Evolutionary conservation across 352 stramenopile species (phyloP).

Genomic region (Globisporangium okanoganense): DNA sequence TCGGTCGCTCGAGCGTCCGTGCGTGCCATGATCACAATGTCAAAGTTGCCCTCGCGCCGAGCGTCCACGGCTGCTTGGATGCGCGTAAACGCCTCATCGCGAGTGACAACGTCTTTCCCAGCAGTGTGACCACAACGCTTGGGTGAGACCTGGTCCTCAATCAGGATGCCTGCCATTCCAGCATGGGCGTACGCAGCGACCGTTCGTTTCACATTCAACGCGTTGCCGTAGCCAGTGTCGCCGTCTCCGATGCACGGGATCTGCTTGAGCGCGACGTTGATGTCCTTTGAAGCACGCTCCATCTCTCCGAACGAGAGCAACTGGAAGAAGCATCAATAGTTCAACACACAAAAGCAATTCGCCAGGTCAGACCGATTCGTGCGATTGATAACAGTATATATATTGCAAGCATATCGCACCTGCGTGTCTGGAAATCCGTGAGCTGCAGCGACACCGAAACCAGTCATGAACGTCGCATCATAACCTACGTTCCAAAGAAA

Average conservation of each 20-base stretch:
- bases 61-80: slow-evolving; percentile 90
- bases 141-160: slow-evolving; percentile 92
- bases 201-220: slow-evolving; percentile 92
- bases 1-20: slow-evolving; percentile 91
- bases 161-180: slow-evolving; percentile 92
- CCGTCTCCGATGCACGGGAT: slow-evolving; percentile 82
- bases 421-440: slow-evolving; percentile 90
- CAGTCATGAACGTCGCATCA: slow-evolving; percentile 91
- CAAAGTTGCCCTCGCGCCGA: slow-evolving; percentile 73
- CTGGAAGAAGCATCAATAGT: slow-evolving; percentile 13
- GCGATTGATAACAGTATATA: neutral
- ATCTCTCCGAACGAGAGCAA: slow-evolving; percentile 69
- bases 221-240: slow-evolving; percentile 93
- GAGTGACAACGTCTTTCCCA: slow-evolving; percentile 86
- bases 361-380: neutral
- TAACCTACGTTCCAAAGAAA: slow-evolving; percentile 43
- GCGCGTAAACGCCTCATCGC: slow-evolving; percentile 83
- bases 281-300: slow-evolving; percentile 29
- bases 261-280: slow-evolving; percentile 36
- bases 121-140: slow-evolving; percentile 93
- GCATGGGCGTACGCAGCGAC: slow-evolving; percentile 87
- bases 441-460: slow-evolving; percentile 88
- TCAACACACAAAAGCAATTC: neutral
- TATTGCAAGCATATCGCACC: slow-evolving; percentile 24
- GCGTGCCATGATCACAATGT: slow-evolving; percentile 92